Percentiles rank a stretch among this genome's conserved stretches.
Evolutionary conservation across 192 early-diverging fungal genomes (phyloP).

Genomic region (Rhizophagus prolifer): DNA sequence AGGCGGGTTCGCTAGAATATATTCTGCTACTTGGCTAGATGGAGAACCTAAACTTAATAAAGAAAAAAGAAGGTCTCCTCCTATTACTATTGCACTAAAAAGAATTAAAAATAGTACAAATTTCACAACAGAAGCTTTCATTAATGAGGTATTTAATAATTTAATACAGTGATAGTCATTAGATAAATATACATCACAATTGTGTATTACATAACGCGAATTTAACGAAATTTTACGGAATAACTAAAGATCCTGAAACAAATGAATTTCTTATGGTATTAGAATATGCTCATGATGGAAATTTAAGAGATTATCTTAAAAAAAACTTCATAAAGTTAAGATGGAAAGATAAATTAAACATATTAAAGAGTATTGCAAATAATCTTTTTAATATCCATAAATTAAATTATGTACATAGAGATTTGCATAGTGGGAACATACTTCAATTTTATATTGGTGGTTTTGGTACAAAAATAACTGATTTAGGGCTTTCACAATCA

Average conservation of each 20-base stretch:
- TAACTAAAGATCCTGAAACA: slow-evolving; percentile 3
- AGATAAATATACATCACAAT: neutral
- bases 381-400: slow-evolving; percentile 44
- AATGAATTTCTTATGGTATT: slow-evolving; percentile 31
- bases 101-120: neutral
- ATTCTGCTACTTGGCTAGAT: neutral
- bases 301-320: slow-evolving; percentile 36
- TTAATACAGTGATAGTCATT: too few relatives aligned
- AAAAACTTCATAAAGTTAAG: slow-evolving; percentile 30
- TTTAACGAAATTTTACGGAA: neutral
- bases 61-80: neutral
- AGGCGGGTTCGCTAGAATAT: neutral
- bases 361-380: slow-evolving; percentile 27
- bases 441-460: slow-evolving; percentile 7
- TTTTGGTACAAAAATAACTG: neutral
- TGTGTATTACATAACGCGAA: neutral
- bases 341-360: slow-evolving; percentile 15
- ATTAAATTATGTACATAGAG: slow-evolving; percentile 40
- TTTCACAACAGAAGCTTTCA: too few relatives aligned
- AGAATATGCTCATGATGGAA: slow-evolving; percentile 41
- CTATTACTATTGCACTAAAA: neutral
- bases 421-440: slow-evolving; percentile 47
- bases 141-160: too few relatives aligned
- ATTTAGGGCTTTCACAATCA: too few relatives aligned
- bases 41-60: neutral